phyloP scores from a whole-genome alignment of 83 land plant species.

The Larix sibirica region DNA sequence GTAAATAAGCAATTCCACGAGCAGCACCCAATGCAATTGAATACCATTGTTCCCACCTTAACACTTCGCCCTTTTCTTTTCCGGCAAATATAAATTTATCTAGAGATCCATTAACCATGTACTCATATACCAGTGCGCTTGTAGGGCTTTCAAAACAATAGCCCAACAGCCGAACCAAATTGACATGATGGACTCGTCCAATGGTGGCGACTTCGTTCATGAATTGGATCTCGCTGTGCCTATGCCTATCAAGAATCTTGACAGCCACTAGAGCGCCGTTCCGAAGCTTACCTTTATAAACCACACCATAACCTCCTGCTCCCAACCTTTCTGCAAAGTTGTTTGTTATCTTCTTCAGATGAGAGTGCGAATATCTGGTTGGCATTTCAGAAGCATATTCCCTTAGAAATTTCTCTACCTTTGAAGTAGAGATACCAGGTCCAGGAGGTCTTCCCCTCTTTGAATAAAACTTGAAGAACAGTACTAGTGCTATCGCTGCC shows the following conservation, averaged over 20 bases:
- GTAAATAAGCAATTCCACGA: constrained; percentile 23
- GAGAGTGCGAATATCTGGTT: no score
- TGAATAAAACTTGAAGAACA: no score
- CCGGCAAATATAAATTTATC: constrained; percentile 15
- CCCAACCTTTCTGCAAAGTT: constrained; percentile 17
- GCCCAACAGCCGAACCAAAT: constrained; percentile 17
- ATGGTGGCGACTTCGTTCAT: constrained; percentile 23
- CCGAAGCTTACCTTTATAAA: constrained; percentile 20
- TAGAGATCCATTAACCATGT: constrained; percentile 18
- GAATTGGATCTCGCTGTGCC: constrained; percentile 14
- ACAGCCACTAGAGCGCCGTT: constrained; percentile 19
- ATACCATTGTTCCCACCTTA: constrained; percentile 9
- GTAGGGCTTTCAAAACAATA: constrained; percentile 18
- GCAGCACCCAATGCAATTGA: constrained; percentile 32
- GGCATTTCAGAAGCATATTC: no score
- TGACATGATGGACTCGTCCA: constrained; percentile 24
- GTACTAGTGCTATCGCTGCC: no score
- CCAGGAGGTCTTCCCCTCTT: no score
- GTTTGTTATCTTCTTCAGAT: no score
- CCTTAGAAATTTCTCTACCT: no score
- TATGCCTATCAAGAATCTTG: constrained; percentile 16
- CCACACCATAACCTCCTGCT: constrained; percentile 26
- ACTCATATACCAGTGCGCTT: constrained; percentile 26
- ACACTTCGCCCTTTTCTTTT: neutral
- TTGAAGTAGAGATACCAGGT: no score